Evolutionary conservation across 2,329 filamentous ascomycete species (phyloP).

Genomic region (Curvularia sp.): DNA sequence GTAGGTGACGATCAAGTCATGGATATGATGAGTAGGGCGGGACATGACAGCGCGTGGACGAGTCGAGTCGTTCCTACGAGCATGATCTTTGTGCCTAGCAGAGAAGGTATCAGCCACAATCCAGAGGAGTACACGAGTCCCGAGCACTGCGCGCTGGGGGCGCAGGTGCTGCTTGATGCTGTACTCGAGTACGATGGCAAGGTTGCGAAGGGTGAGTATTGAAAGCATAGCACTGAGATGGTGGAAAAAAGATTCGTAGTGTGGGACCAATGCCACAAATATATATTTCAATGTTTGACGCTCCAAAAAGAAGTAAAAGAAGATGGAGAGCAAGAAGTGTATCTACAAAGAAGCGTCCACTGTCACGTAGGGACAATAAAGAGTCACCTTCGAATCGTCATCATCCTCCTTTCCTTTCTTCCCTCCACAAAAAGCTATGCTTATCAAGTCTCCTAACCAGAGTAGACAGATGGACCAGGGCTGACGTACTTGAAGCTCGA

Average conservation of each 20-base stretch:
- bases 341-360: background rate
- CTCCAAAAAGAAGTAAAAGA: background rate
- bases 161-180: slow-evolving; percentile 56
- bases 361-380: background rate
- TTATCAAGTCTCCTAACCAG: slow-evolving; percentile 30
- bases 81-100: slow-evolving; percentile 56
- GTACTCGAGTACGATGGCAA: slow-evolving; percentile 8
- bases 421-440: background rate
- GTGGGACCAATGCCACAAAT: background rate
- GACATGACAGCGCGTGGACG: slow-evolving; percentile 40
- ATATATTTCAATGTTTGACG: background rate
- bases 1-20: slow-evolving; percentile 32
- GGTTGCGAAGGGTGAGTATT: slow-evolving; percentile 1
- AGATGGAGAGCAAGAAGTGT: background rate
- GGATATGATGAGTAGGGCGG: slow-evolving; percentile 38
- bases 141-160: slow-evolving; percentile 53
- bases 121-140: slow-evolving; percentile 53
- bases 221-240: background rate
- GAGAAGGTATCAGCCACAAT: slow-evolving; percentile 55
- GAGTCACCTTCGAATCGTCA: background rate
- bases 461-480: slow-evolving; percentile 44
- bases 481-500: slow-evolving; percentile 45
- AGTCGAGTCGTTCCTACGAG: slow-evolving; percentile 40
- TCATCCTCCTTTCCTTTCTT: background rate
- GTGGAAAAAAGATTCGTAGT: background rate